Conservation (phyloP, 495 filamentous ascomycete species). For the Hyaloscypha finlandica region DNA sequence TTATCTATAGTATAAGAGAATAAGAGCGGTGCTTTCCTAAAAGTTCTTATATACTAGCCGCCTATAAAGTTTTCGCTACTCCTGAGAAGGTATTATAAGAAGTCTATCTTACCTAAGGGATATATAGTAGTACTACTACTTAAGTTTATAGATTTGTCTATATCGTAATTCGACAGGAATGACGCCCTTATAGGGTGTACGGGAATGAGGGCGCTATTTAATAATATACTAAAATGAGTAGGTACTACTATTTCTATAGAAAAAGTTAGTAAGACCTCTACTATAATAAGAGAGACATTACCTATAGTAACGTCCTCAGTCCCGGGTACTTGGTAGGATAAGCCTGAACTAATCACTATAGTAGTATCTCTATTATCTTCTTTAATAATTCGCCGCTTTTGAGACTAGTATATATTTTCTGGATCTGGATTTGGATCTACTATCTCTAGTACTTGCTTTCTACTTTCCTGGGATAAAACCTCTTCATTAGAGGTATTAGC, state of each 20-base stretch:
- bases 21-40: neutral
- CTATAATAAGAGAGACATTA: constrained; percentile 1
- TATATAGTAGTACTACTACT: neutral
- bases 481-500: constrained; percentile 2
- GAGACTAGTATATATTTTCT: neutral
- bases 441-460: neutral
- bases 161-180: neutral
- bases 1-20: neutral
- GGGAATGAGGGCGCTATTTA: neutral
- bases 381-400: neutral
- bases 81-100: neutral
- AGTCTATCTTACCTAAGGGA: neutral
- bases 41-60: neutral
- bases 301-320: neutral
- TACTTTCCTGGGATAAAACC: neutral
- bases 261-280: neutral
- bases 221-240: neutral
- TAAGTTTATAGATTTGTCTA: constrained; percentile 1
- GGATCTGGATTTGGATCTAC: neutral
- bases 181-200: neutral
- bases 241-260: neutral
- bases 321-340: neutral
- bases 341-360: neutral
- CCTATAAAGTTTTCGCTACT: neutral
- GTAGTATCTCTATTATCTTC: constrained; percentile 1